Evolutionary conservation across 1,284 basidiomycete genomes (phyloP).

Genomic region (Boletus sp.): DNA sequence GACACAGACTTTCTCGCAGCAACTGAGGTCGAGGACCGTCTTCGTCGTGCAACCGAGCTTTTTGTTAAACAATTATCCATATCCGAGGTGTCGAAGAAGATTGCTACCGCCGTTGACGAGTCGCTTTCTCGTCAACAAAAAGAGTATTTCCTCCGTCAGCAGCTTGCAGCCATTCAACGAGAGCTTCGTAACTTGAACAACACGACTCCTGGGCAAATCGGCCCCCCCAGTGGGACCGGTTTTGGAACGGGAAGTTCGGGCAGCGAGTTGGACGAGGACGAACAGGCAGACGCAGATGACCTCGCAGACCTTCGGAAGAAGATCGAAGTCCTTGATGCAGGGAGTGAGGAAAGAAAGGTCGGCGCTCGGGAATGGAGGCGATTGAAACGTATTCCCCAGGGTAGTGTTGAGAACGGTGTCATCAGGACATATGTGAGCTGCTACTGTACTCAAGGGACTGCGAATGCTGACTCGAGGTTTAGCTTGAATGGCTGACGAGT

Average conservation of each 20-base stretch:
- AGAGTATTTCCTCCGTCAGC: slow-evolving; percentile 83
- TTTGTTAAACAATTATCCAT: slow-evolving; percentile 75
- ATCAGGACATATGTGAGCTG: slow-evolving; percentile 69
- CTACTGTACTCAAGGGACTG: neutral
- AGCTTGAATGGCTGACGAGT: slow-evolving; percentile 85
- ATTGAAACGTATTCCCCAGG: slow-evolving; percentile 72
- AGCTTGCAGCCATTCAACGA: slow-evolving; percentile 87
- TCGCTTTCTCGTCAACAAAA: slow-evolving; percentile 81
- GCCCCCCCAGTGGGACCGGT: slow-evolving; percentile 17
- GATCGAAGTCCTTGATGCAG: slow-evolving; percentile 79
- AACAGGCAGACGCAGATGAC: slow-evolving; percentile 76
- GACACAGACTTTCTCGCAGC: slow-evolving; percentile 64
- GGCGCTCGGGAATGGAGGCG: slow-evolving; percentile 83
- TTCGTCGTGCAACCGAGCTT: slow-evolving; percentile 65
- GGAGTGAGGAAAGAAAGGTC: slow-evolving; percentile 78
- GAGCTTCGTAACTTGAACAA: slow-evolving; percentile 71
- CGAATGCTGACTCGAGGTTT: slow-evolving; percentile 20
- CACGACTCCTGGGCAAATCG: slow-evolving; percentile 24
- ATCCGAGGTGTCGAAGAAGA: slow-evolving; percentile 76
- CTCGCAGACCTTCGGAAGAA: slow-evolving; percentile 78
- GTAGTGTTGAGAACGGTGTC: slow-evolving; percentile 80
- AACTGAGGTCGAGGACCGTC: slow-evolving; percentile 58
- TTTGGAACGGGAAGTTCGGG: slow-evolving; percentile 24
- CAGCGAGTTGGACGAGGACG: slow-evolving; percentile 70
- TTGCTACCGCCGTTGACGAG: slow-evolving; percentile 77